Evolutionary conservation across 148 eudicot genomes (phyloP), one percentile per base, ranked within the genome.

Genomic region (Rhododendron ferrugineum): DNA sequence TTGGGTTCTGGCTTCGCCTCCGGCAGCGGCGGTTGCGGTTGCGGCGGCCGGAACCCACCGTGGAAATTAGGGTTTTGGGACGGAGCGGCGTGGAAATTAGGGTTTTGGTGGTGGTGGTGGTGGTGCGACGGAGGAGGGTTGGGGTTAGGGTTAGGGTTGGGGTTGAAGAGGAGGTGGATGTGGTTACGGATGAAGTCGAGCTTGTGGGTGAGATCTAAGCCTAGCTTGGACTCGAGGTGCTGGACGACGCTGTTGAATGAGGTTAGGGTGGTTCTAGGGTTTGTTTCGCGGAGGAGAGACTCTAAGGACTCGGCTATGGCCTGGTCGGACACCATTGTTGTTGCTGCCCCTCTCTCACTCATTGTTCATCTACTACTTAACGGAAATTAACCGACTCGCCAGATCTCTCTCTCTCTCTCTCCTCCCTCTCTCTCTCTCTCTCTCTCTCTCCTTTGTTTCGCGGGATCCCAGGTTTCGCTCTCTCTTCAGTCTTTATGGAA

Each of bases 111-210:
- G 44, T 40, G 66, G 80, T 60, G 74, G 81, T 22, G 87, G 85
- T 0, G 83, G n/a, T 80, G 91, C 0, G 66, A 74, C 1, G 88
- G 89, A 0, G 81, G 89, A 0, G 79, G 82, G 0, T 84, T 76
- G 22, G 80, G 88, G 0, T 85, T 91, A 0, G 88, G 88, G 0
- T 85, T 91, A 0, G 81, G 84, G 0, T 81, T 77, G 8, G 50
- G 88, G 0, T 82, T 91, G 85, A 91, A 87, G 50, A 91, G 87
- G 62, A 86, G 88, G 36, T 76, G 86, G 87, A 94, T 91, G 34
- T 91, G 95, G 36, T 81, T 82, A 9, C 92, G 95, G 40, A 95
- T 94, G 88, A 95, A 91, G 84, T 94, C 97, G 86, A 90, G 62
- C 87, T 92, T 94, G 90, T 87, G 58, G n/a, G 92, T 84, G 28